Percentiles rank a stretch among this genome's conserved stretches.
phyloP scores from a whole-genome alignment of 2,329 filamentous ascomycete species.

The Pleomassaria siparia region DNA sequence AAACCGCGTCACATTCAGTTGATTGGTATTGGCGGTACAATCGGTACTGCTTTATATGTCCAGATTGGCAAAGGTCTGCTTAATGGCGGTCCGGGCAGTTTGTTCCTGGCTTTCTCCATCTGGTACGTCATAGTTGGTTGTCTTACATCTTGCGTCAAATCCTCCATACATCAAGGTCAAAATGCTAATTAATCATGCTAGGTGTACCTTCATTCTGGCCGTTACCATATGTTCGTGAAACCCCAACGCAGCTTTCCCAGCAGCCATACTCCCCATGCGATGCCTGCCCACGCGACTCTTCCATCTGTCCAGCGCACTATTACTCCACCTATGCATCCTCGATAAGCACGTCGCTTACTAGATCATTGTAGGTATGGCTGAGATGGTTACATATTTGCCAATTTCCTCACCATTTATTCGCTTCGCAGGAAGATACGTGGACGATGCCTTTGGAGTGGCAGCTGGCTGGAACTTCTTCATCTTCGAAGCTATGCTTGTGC shows the following conservation, averaged over 20 bases:
- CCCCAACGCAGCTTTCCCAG: constrained; percentile 26
- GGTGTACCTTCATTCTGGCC: constrained; percentile 47
- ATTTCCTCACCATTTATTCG: constrained; percentile 78
- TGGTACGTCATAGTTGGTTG: too few species aligned
- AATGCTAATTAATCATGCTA: constrained; percentile 14
- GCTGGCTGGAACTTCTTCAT: constrained; percentile 75
- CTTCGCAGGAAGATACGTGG: constrained; percentile 73
- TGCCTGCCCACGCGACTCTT: constrained; percentile 19
- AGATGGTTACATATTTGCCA: constrained; percentile 76
- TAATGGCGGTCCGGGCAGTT: constrained; percentile 50
- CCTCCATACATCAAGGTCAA: background rate
- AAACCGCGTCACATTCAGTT: constrained; percentile 52
- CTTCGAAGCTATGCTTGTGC: constrained; percentile 67
- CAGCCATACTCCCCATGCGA: too few species aligned
- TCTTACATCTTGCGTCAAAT: background rate
- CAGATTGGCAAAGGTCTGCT: constrained; percentile 50
- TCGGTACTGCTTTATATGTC: constrained; percentile 52
- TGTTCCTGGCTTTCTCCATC: constrained; percentile 50
- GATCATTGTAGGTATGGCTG: constrained; percentile 56
- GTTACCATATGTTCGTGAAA: constrained; percentile 41
- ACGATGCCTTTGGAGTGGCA: constrained; percentile 73
- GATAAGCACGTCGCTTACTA: constrained; percentile 6
- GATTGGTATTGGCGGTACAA: constrained; percentile 50
- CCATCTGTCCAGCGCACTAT: constrained; percentile 13
- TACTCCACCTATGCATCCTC: background rate